Evolutionary conservation across 805 yeast species (phyloP), one percentile per base, ranked within the genome.

Genomic region (Candida odintsovae): DNA sequence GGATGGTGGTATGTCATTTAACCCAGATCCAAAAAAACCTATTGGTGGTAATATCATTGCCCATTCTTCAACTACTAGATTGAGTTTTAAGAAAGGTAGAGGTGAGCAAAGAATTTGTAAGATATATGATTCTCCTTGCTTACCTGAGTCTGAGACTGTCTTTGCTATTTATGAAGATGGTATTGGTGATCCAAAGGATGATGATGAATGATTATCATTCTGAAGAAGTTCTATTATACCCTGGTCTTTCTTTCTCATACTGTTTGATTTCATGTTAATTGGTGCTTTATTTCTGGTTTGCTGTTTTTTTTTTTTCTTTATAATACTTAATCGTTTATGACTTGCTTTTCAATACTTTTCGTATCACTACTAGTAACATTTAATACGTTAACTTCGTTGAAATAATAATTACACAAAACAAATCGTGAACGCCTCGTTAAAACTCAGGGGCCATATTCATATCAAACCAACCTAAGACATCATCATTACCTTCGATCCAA

Each of bases 1-100:
- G 18, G 99, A 94, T 61, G 95, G 95, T 59, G 80, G 80, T 38
- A 72, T 73, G 66, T 75, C 79, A 23, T 90, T 82, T 65, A 90
- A 90, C 57, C 96, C 97, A 1, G 99, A 94, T 65, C 97, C 98
- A 15, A 94, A 94, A 66, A 94, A 94, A 65, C 99, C 99, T 16
- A 92, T 94, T 55, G 99, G 99, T 51, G 99, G 99, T 58, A 92
- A 94, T 62, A 94, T 94, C 57, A 84, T 94, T 64, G 99, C 98
- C 1, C 99, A 94, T 65, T 83, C 96, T 18, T 90, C 97, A 2
- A 92, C 98, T 6, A 94, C 99, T 2, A 78, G 99, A 59, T 75
- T 94, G 49, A 85, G 86, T 46, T 82, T 94, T 65, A 86, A 84
- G 61, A 94, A 94, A 69, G 97, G 96, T 44, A 80, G 83, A 58